Conservation (phyloP, 73 alveolate species). For the Paramecium tetraurelia region DNA sequence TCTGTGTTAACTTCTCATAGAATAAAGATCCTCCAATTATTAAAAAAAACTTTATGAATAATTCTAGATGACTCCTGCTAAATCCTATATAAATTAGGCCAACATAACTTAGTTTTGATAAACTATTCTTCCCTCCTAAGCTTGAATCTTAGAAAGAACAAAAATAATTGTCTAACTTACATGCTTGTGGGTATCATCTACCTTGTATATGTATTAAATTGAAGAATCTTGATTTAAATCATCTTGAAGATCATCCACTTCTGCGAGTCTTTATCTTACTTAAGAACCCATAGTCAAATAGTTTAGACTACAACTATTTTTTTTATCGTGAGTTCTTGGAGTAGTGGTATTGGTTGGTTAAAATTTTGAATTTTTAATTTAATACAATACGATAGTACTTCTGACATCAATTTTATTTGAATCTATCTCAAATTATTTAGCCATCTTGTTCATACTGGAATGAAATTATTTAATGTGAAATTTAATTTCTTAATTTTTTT, state of each 20-base stretch:
- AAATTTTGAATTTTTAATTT: background rate
- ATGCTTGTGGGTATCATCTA: background rate
- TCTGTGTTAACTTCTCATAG: background rate
- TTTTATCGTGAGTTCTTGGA: background rate
- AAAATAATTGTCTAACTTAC: background rate
- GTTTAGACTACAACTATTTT: background rate
- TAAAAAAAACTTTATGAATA: background rate
- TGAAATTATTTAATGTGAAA: background rate
- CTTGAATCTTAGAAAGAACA: background rate
- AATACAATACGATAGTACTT: background rate
- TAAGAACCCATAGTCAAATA: background rate
- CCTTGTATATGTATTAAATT: background rate
- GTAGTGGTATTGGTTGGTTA: background rate
- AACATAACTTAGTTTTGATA: constrained; percentile 15
- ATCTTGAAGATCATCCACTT: background rate
- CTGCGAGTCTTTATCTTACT: background rate
- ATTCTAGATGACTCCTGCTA: background rate
- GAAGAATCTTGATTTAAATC: background rate
- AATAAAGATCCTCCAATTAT: background rate
- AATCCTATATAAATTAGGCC: background rate
- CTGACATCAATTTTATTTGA: background rate
- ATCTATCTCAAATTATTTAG: constrained; percentile 31
- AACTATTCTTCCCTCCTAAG: background rate
- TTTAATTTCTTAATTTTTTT: background rate
- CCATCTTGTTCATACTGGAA: background rate